Percentiles rank a stretch among this genome's conserved stretches.
Conservation (phyloP, 176 grass and related monocot genomes). For the Avena atlantica region DNA sequence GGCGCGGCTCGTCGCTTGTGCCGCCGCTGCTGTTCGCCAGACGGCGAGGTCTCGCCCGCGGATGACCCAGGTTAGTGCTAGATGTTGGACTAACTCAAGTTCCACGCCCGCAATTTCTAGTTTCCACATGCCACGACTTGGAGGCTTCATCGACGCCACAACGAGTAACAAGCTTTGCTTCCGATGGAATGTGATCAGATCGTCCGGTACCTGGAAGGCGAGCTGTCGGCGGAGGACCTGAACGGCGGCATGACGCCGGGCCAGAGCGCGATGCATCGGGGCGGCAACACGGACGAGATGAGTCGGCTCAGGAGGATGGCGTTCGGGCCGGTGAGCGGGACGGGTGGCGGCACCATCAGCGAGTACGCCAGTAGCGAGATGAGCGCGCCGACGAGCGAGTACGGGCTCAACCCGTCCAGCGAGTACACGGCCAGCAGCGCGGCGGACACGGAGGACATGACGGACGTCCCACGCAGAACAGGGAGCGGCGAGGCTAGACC, state of each 20-base stretch:
- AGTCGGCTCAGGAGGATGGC: conserved; percentile 65
- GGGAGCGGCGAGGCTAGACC: conserved; percentile 8
- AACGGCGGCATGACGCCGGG: conserved; percentile 75
- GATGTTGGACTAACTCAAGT: background rate
- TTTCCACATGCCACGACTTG: background rate
- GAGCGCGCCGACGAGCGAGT: conserved; percentile 71
- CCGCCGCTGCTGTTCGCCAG: conserved; percentile 73
- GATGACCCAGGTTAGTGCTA: conserved; percentile 69
- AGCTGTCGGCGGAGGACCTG: conserved; percentile 79
- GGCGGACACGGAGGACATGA: conserved; percentile 49
- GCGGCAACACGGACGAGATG: conserved; percentile 51
- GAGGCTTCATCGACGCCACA: background rate
- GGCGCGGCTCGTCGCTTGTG: conserved; percentile 71
- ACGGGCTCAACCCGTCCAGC: conserved; percentile 47
- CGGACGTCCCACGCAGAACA: background rate
- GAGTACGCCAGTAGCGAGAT: conserved; percentile 71
- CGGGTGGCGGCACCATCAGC: conserved; percentile 43
- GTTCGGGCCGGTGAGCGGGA: conserved; percentile 50
- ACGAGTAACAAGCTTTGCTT: background rate
- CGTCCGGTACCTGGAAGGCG: conserved; percentile 82
- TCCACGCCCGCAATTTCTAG: background rate
- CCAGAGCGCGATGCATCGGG: conserved; percentile 59
- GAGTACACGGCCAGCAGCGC: conserved; percentile 55
- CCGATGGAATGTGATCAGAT: conserved; percentile 51
- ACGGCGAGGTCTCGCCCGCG: conserved; percentile 67